phyloP scores from a whole-genome alignment of 495 filamentous ascomycete genomes.

The Sphaerosporella brunnea region DNA sequence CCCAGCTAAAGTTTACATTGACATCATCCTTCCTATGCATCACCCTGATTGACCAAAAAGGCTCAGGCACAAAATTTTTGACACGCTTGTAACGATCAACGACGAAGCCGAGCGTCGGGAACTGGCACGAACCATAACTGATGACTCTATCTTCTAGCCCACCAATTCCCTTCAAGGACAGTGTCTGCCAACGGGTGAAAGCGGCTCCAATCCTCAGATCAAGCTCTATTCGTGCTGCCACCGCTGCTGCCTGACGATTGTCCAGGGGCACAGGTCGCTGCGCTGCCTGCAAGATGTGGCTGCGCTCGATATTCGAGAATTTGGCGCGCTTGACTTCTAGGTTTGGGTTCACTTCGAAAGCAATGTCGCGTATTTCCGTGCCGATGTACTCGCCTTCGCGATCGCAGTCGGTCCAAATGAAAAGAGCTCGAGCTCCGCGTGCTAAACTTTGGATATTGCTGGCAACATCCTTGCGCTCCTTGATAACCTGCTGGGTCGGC shows the following conservation, averaged over 20 bases:
- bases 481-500: conserved; percentile 45
- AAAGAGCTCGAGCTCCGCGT: conserved; percentile 46
- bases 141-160: conserved; percentile 46
- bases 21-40: conserved; percentile 58
- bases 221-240: conserved; percentile 75
- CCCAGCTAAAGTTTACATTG: conserved; percentile 74
- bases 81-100: conserved; percentile 89
- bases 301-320: conserved; percentile 92
- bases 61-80: conserved; percentile 78
- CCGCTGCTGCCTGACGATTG: conserved; percentile 70
- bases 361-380: conserved; percentile 71
- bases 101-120: conserved; percentile 90
- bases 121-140: conserved; percentile 94
- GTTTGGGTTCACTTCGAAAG: conserved; percentile 48
- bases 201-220: conserved; percentile 80
- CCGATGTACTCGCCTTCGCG: conserved; percentile 95
- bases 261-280: conserved; percentile 59
- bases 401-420: conserved; percentile 98
- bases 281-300: conserved; percentile 76
- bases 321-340: conserved; percentile 69
- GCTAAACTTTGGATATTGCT: conserved; percentile 71
- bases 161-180: conserved; percentile 50
- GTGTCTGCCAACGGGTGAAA: conserved; percentile 78
- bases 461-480: conserved; percentile 62
- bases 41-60: conserved; percentile 83